Evolutionary conservation across 2,329 filamentous ascomycete species (phyloP), one percentile per base, ranked within the genome.

Genomic region (Pseudogymnoascus verrucosus): DNA sequence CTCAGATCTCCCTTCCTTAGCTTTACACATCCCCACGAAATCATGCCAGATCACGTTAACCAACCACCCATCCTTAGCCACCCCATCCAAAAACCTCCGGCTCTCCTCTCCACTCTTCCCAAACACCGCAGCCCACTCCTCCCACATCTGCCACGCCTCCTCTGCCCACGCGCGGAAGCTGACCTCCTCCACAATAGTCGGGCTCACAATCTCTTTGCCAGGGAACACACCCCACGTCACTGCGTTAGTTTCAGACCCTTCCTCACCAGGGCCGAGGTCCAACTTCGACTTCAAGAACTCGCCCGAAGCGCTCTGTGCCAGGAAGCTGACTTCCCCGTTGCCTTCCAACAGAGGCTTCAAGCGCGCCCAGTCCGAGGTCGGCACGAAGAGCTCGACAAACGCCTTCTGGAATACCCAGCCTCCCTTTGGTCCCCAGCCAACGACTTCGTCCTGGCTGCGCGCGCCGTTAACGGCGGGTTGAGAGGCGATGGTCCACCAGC

Each of bases 391-490:
- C 75, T 99, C 95, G 61, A 99, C 92, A 75, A 99, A 99, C 0
- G 93, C 89, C 77, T 98, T 99, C 73, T 99, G 95, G 79, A 97
- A 99, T 59, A 98, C 92, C 74, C 96, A 98, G 16, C 95, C 95
- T 70, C 93, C 88, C 60, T 84, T 84, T 0, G 95, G 95, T 1
- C 95, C 95, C 95, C 95, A 99, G 67, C 95, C 95, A 71, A 96
- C 96, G 19, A 90, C 84, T 3, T 83, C 77, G 74, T 99, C 86
- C 59, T 83, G 85, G 28, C 90, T 96, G 37, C 83, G 84, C 19
- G 93, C 78, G 44, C 93, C 92, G 73, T 97, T 96, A 64, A 97
- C 91, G 14, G 93, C 91, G 3, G 95, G 95, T 74, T 99, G 95
- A 3, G 91, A 96, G 3, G 95, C 95, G 3, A 99, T 88, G 2